phyloP scores from a whole-genome alignment of 208 protist species.

The Cochliopodium minus region DNA sequence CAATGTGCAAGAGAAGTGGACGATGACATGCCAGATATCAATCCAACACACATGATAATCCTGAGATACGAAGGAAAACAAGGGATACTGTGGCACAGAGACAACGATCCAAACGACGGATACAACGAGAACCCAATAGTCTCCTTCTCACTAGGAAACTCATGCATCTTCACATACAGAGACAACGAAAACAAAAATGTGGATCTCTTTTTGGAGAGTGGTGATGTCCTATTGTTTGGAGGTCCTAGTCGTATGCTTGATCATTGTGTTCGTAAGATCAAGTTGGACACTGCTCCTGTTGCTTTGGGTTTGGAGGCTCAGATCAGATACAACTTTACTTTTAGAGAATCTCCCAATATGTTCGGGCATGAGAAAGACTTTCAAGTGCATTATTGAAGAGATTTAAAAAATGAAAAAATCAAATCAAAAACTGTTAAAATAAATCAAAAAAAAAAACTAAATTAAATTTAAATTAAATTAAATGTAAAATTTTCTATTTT shows the following conservation, averaged over 20 bases:
- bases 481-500: too few relatives aligned
- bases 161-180: slow-evolving; percentile 14
- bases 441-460: too few relatives aligned
- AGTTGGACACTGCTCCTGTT: too few relatives aligned
- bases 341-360: too few relatives aligned
- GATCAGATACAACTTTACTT: too few relatives aligned
- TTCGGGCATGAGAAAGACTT: too few relatives aligned
- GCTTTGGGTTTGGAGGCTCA: too few relatives aligned
- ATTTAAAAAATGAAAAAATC: too few relatives aligned
- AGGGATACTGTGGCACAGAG: slow-evolving; percentile 18
- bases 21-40: slow-evolving; percentile 17
- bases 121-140: slow-evolving; percentile 25
- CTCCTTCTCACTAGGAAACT: slow-evolving; percentile 19
- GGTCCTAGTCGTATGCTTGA: not conserved
- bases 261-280: not conserved
- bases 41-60: slow-evolving; percentile 16
- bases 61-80: slow-evolving; percentile 8
- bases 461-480: too few relatives aligned
- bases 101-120: slow-evolving; percentile 17
- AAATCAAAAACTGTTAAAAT: too few relatives aligned
- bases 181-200: not conserved
- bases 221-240: not conserved
- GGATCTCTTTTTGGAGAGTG: not conserved
- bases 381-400: too few relatives aligned
- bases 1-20: too few relatives aligned